Evolutionary conservation across 1,139 yeast genomes (phyloP), one percentile per base, ranked within the genome.

Genomic region (Hansenula lynferdii): DNA sequence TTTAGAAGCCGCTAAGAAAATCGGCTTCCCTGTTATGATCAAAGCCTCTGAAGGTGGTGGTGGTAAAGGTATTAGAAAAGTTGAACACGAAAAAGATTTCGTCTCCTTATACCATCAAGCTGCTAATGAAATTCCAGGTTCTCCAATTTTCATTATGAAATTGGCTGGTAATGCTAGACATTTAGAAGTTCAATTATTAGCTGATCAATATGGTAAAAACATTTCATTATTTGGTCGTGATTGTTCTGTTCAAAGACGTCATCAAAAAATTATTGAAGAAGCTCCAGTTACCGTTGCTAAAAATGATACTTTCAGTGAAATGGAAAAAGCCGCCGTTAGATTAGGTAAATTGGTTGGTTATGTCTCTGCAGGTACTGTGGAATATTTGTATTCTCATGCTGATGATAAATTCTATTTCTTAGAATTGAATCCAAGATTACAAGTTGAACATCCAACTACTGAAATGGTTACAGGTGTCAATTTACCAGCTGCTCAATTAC

Each of bases 41-140:
- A 89, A 89, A 64, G 97, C 97, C 31, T 86, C 96, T 44, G 97
- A 89, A 80, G 97, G 97, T 72, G 97, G 97, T 67, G 97, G 97
- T 71, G 97, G 97, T 74, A 89, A 89, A 68, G 97, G 97, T 75
- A 89, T 89, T 60, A 81, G 97, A 73, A 86, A 86, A 64, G 96
- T 85, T 49, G 95, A 85, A 40, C 61, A 71, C 44, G 95, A 82
- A 62, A 78, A 77, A 45, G 81, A 85, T 53, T 89, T 89, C 50
- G 56, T 71, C 29, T 53, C 83, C 28, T 67, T 84, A 50, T 89
- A 86, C 61, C 76, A 80, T 49, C 97, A 89, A 68, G 97, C 96
- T 34, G 85, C 92, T 33, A 86, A 85, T 57, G 97, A 89, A 69
- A 87, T 89, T 39, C 97, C 97, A 18, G 96, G 97, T 44, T 89